Percentiles rank a stretch among this genome's conserved stretches.
Conservation (phyloP, 2,329 filamentous ascomycete species). For the Xylaria sp. region DNA sequence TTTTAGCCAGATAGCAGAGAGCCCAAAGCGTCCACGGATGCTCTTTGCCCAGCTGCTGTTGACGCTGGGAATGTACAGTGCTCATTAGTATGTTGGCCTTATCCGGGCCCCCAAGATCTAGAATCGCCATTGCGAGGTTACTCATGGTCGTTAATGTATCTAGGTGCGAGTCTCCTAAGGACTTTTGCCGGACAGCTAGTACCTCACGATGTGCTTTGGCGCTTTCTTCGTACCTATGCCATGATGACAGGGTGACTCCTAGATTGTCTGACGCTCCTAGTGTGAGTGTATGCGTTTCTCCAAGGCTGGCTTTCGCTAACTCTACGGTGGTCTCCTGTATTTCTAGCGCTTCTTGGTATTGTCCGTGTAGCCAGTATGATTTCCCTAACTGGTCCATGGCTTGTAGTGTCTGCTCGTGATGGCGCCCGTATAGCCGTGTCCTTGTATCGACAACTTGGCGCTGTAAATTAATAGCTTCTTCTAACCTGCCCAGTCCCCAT, state of each 20-base stretch:
- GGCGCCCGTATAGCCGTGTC: constrained; percentile 17
- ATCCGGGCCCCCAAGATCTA: constrained; percentile 14
- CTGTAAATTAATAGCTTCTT: constrained; percentile 19
- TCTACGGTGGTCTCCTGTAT: constrained; percentile 13
- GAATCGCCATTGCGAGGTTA: constrained; percentile 22
- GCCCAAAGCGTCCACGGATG: constrained; percentile 27
- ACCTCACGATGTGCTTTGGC: constrained; percentile 16
- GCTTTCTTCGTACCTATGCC: constrained; percentile 18
- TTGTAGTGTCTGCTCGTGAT: constrained; percentile 18
- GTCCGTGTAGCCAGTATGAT: constrained; percentile 25
- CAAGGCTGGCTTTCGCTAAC: constrained; percentile 9
- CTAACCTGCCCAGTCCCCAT: constrained; percentile 23
- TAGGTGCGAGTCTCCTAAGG: constrained; percentile 21
- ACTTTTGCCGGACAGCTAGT: background rate
- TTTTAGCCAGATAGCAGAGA: constrained; percentile 21
- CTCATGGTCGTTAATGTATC: constrained; percentile 20
- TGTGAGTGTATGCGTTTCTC: constrained; percentile 14
- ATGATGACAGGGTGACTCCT: constrained; percentile 18
- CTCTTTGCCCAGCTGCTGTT: constrained; percentile 26
- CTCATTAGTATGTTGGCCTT: constrained; percentile 11
- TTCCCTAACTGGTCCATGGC: constrained; percentile 25
- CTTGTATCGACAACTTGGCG: constrained; percentile 20
- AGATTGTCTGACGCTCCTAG: constrained; percentile 21
- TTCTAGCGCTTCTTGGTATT: constrained; percentile 20
- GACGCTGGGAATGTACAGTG: constrained; percentile 4